Percentiles rank a stretch among this genome's conserved stretches.
Conservation (phyloP, 2,329 filamentous ascomycete species). For the Ophiocordyceps polyrhachis-furcata region DNA sequence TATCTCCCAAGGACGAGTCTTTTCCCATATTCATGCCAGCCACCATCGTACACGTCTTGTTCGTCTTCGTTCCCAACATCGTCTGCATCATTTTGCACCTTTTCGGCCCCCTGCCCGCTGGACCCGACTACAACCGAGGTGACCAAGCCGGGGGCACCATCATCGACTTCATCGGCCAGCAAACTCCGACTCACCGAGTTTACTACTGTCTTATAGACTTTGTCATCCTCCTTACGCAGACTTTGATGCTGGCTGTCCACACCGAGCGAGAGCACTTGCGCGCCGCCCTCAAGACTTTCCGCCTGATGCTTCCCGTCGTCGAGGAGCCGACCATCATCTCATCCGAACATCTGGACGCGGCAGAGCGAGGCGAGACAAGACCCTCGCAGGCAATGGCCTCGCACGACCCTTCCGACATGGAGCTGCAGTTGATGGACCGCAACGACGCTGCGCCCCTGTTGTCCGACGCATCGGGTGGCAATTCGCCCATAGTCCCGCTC, state of each 20-base stretch:
- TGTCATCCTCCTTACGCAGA: slow-evolving; percentile 37
- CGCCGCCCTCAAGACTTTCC: slow-evolving; percentile 23
- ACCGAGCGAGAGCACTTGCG: slow-evolving; percentile 39
- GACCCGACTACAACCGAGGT: slow-evolving; percentile 41
- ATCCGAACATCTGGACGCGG: slow-evolving; percentile 34
- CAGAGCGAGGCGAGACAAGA: slow-evolving; percentile 32
- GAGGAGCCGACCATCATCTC: slow-evolving; percentile 11
- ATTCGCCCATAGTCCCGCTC: slow-evolving; percentile 18
- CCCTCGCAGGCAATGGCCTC: slow-evolving; percentile 15
- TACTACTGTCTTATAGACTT: slow-evolving; percentile 37
- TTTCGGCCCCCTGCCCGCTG: slow-evolving; percentile 32
- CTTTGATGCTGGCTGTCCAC: slow-evolving; percentile 44
- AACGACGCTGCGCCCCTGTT: slow-evolving; percentile 11
- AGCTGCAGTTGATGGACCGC: slow-evolving; percentile 19
- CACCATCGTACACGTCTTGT: slow-evolving; percentile 35
- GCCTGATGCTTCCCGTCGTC: slow-evolving; percentile 12
- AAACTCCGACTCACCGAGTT: slow-evolving; percentile 36
- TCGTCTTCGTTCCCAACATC: slow-evolving; percentile 37
- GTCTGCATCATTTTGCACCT: slow-evolving; percentile 43
- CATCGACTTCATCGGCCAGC: slow-evolving; percentile 50
- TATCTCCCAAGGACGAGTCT: slow-evolving; percentile 41
- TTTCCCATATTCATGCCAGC: slow-evolving; percentile 37
- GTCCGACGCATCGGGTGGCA: slow-evolving; percentile 10
- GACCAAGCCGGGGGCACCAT: slow-evolving; percentile 50
- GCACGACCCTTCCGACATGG: slow-evolving; percentile 24